Evolutionary conservation across 176 grass and related monocot species (phyloP).

Genomic region (Carex myosuroides): DNA sequence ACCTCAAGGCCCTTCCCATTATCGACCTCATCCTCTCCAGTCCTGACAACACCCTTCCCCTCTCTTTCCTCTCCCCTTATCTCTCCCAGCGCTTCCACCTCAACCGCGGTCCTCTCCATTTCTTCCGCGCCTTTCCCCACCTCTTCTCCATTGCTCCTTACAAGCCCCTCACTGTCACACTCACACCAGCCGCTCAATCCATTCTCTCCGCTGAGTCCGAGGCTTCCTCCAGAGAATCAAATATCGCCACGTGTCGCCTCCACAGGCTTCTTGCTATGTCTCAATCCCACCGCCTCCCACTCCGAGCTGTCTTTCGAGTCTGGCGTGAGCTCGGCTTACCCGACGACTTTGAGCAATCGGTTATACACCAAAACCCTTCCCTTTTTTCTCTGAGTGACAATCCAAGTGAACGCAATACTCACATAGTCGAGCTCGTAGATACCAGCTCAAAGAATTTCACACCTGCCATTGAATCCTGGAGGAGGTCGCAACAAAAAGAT

Average conservation of each 20-base stretch:
- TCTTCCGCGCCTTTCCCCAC: constrained; percentile 64
- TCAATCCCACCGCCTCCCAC: constrained; percentile 36
- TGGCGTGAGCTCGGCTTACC: constrained; percentile 83
- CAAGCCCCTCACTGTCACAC: constrained; percentile 39
- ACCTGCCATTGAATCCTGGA: constrained; percentile 26
- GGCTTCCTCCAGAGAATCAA: not conserved
- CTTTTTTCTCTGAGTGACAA: constrained; percentile 47
- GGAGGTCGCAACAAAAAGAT: constrained; percentile 23
- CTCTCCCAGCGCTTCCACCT: constrained; percentile 53
- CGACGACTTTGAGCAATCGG: constrained; percentile 61
- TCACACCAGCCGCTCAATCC: constrained; percentile 35
- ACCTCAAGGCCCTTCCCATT: constrained; percentile 53
- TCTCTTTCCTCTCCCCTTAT: constrained; percentile 35
- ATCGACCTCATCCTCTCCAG: constrained; percentile 54
- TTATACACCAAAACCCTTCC: constrained; percentile 35
- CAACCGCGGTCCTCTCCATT: constrained; percentile 44
- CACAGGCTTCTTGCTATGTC: constrained; percentile 58
- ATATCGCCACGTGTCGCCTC: constrained; percentile 23
- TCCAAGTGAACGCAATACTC: constrained; percentile 44
- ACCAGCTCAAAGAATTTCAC: constrained; percentile 13
- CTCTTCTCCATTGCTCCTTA: constrained; percentile 42
- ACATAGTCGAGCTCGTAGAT: constrained; percentile 51
- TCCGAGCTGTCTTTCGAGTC: constrained; percentile 65
- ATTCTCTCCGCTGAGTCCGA: constrained; percentile 34
- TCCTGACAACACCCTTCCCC: constrained; percentile 34